These are phyloP conservation scores for Rhizopogon vesiculosus DNA, from an alignment of 768 basidiomycete species.

Conservation along the genomic window DNA sequence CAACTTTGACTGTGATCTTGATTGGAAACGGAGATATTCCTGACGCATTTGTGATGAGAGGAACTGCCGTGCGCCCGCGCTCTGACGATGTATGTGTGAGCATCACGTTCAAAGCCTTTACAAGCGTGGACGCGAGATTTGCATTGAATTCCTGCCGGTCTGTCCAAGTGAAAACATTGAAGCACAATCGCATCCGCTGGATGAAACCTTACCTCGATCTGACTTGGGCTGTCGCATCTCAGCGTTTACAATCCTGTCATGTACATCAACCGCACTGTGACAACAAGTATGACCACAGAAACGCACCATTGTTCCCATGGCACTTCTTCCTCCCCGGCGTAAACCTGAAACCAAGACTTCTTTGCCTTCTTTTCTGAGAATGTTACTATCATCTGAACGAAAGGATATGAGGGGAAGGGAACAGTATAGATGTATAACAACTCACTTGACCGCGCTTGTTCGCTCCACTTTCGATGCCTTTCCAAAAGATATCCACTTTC, in stretches of 20 bases:
- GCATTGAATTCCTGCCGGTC: constrained; percentile 50
- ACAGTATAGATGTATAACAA: not conserved
- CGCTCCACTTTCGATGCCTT: constrained; percentile 57
- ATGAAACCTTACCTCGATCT: constrained; percentile 45
- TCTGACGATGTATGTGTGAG: constrained; percentile 77
- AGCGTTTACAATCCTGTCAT: constrained; percentile 68
- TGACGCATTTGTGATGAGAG: constrained; percentile 70
- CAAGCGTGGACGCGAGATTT: constrained; percentile 56
- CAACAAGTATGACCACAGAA: not conserved
- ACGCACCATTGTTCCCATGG: constrained; percentile 84
- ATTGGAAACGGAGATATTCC: constrained; percentile 83
- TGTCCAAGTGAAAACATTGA: constrained; percentile 13
- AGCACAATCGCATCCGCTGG: not conserved
- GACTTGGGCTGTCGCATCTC: constrained; percentile 70
- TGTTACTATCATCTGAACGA: constrained; percentile 55
- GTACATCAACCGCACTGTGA: not conserved
- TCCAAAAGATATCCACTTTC: constrained; percentile 79
- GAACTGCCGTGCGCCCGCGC: constrained; percentile 67
- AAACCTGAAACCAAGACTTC: constrained; percentile 75
- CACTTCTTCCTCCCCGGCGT: constrained; percentile 73
- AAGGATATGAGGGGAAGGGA: not conserved
- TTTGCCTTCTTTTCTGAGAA: constrained; percentile 74
- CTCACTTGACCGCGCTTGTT: constrained; percentile 68
- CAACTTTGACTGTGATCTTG: constrained; percentile 62
- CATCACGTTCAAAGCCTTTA: constrained; percentile 65